Conservation (phyloP, 768 basidiomycete species). For the Chiua virens region DNA sequence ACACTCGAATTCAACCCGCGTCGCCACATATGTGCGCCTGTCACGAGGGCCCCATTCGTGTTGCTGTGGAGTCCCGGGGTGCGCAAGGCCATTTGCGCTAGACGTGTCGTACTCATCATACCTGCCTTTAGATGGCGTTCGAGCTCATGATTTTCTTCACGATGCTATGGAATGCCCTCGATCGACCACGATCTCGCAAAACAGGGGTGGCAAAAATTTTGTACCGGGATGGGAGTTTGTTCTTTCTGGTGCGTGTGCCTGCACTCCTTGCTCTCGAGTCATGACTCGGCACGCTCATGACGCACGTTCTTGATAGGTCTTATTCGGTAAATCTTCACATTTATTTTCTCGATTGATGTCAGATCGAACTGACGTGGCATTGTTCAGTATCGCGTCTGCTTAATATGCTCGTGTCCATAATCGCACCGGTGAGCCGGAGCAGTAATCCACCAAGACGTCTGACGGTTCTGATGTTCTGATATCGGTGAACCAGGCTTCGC, state of each 20-base stretch:
- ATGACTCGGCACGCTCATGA: neutral
- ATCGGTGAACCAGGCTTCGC: conserved; percentile 8
- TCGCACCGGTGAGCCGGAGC: conserved; percentile 22
- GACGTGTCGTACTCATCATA: neutral
- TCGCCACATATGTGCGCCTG: conserved; percentile 23
- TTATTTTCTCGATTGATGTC: neutral
- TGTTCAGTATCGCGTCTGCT: conserved; percentile 18
- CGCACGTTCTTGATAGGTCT: conserved; percentile 4
- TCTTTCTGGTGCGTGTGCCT: conserved; percentile 26
- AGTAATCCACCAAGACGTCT: neutral
- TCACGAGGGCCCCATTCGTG: conserved; percentile 16
- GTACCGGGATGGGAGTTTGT: conserved; percentile 28
- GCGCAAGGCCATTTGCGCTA: neutral
- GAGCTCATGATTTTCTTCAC: conserved; percentile 32
- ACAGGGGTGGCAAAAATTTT: conserved; percentile 23
- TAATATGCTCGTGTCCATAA: conserved; percentile 21
- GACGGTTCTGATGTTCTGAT: neutral
- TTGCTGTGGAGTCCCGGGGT: conserved; percentile 34
- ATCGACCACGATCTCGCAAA: conserved; percentile 20
- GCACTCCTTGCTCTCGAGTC: neutral
- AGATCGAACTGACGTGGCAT: neutral
- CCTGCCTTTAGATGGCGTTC: conserved; percentile 23
- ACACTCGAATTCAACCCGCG: conserved; percentile 5
- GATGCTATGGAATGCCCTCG: conserved; percentile 30
- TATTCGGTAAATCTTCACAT: conserved; percentile 21